phyloP scores from a whole-genome alignment of 1,284 basidiomycete genomes.

The Naganishia sp. region DNA sequence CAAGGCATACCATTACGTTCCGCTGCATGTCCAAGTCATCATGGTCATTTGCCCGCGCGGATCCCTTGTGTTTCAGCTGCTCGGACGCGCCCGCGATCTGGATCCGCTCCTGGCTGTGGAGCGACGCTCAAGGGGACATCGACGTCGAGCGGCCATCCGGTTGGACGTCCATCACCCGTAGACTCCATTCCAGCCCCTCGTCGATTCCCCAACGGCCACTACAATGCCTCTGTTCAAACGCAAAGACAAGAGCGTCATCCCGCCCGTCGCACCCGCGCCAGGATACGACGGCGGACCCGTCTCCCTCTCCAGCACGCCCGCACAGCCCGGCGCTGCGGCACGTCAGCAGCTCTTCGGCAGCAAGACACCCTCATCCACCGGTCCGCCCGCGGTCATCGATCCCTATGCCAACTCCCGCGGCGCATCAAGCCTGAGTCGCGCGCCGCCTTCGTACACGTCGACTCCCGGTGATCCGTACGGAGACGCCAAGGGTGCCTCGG shows the following conservation, averaged over 20 bases:
- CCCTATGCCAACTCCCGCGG: slow-evolving; percentile 22
- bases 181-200: no score
- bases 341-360: slow-evolving; percentile 55
- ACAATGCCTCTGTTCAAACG: slow-evolving; percentile 74
- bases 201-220: slow-evolving; percentile 17
- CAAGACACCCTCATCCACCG: slow-evolving; percentile 10
- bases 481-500: slow-evolving; percentile 56
- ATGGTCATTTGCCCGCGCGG: no score
- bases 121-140: no score
- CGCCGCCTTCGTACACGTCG: slow-evolving; percentile 29
- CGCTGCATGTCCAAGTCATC: no score
- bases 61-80: no score
- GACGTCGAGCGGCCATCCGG: no score
- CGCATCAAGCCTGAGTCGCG: background rate
- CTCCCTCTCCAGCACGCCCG: slow-evolving; percentile 8
- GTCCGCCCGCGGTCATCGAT: slow-evolving; percentile 12
- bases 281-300: slow-evolving; percentile 37
- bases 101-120: no score
- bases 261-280: slow-evolving; percentile 55
- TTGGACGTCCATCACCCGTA: no score
- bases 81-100: no score
- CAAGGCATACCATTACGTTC: no score
- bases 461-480: slow-evolving; percentile 45
- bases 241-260: slow-evolving; percentile 67
- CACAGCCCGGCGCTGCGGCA: slow-evolving; percentile 34